These are phyloP conservation scores for Isabelozyma pseudorhagii DNA, from an alignment of 805 yeast genomes.

Conservation along the genomic window DNA sequence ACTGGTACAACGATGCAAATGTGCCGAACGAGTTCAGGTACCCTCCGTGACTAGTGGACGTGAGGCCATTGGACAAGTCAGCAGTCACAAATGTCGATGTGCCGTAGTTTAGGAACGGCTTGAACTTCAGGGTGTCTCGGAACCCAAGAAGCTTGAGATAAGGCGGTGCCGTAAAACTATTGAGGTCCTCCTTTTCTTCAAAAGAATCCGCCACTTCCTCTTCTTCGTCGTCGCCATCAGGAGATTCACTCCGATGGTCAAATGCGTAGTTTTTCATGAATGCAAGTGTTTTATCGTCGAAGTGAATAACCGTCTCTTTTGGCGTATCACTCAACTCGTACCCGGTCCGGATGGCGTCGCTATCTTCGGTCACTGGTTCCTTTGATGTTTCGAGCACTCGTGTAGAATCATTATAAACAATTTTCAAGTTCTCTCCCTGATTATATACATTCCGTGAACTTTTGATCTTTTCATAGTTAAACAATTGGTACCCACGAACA, in stretches of 20 bases:
- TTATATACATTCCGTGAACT: slow-evolving; percentile 53
- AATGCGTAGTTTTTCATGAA: slow-evolving; percentile 31
- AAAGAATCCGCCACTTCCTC: slow-evolving; percentile 11
- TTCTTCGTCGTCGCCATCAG: slow-evolving; percentile 7
- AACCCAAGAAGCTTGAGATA: slow-evolving; percentile 69
- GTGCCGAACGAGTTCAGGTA: slow-evolving; percentile 64
- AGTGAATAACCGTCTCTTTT: slow-evolving; percentile 18
- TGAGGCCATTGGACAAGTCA: slow-evolving; percentile 44
- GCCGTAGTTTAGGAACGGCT: slow-evolving; percentile 49
- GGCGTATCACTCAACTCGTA: slow-evolving; percentile 13
- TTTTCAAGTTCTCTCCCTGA: slow-evolving; percentile 47
- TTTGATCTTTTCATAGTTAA: slow-evolving; percentile 49
- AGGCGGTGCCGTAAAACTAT: slow-evolving; percentile 35
- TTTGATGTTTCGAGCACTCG: slow-evolving; percentile 41
- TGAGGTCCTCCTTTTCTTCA: slow-evolving; percentile 14
- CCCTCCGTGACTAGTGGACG: slow-evolving; percentile 29
- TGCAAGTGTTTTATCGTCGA: slow-evolving; percentile 21
- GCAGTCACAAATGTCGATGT: slow-evolving; percentile 68
- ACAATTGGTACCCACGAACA: slow-evolving; percentile 68
- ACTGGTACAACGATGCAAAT: slow-evolving; percentile 63
- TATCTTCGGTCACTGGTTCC: slow-evolving; percentile 31
- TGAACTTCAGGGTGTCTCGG: slow-evolving; percentile 42
- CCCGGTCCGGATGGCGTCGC: slow-evolving; percentile 33
- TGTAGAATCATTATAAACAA: slow-evolving; percentile 48
- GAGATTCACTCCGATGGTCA: slow-evolving; percentile 23